A percentile compares a stretch with the other conserved stretches of the same genome.
phyloP scores from a whole-genome alignment of 31 red algal genomes.

The Porphyra umbilicalis region DNA sequence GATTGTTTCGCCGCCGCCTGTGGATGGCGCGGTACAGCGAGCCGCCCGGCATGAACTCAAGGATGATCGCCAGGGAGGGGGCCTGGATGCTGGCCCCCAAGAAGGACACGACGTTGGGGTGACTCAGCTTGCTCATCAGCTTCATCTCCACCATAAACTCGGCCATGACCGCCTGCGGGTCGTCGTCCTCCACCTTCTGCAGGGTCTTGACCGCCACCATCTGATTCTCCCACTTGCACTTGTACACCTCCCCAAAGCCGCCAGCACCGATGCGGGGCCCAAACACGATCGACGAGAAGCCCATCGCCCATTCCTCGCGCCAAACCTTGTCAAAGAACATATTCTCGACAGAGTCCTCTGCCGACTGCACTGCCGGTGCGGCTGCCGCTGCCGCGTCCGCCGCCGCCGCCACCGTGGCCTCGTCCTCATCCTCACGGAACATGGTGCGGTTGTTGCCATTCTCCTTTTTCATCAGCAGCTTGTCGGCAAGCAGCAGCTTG shows the following conservation, averaged over 20 bases:
- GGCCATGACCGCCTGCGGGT: slow-evolving; percentile 38
- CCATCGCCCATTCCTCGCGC: slow-evolving; percentile 55
- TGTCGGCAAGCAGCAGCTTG: slow-evolving; percentile 37
- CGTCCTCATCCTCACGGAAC: background rate
- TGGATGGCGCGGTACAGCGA: slow-evolving; percentile 77
- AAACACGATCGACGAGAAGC: slow-evolving; percentile 39
- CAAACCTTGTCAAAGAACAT: slow-evolving; percentile 46
- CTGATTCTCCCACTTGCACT: slow-evolving; percentile 56
- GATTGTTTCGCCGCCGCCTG: slow-evolving; percentile 28
- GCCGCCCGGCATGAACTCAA: slow-evolving; percentile 78
- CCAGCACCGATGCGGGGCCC: slow-evolving; percentile 69
- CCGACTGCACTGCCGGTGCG: background rate
- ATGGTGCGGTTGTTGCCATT: slow-evolving; percentile 9
- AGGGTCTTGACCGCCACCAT: slow-evolving; percentile 84
- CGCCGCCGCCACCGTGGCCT: background rate
- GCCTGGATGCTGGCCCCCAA: slow-evolving; percentile 45
- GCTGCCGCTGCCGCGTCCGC: background rate
- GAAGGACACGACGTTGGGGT: slow-evolving; percentile 74
- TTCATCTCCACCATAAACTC: slow-evolving; percentile 91
- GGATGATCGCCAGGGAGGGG: slow-evolving; percentile 64
- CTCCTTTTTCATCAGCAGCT: slow-evolving; percentile 42
- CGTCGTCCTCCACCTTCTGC: slow-evolving; percentile 68
- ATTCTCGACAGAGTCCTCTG: slow-evolving; percentile 4
- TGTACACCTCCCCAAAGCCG: slow-evolving; percentile 86
- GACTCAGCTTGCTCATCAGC: slow-evolving; percentile 58